Evolutionary conservation across 352 stramenopile species (phyloP).

Genomic region (Thalassiosira livingstoniorum): DNA sequence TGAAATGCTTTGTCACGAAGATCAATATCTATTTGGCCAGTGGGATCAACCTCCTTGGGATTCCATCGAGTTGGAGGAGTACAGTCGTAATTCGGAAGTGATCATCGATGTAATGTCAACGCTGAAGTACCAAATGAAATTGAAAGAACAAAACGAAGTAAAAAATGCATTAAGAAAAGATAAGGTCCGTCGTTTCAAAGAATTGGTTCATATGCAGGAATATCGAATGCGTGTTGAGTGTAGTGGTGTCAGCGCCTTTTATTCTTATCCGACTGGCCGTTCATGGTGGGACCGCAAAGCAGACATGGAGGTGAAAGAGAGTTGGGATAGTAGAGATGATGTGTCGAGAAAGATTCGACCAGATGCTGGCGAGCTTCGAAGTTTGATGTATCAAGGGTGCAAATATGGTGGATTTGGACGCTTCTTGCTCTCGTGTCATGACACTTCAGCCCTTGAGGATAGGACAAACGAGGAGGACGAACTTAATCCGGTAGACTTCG

Average conservation of each 20-base stretch:
- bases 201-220: neutral
- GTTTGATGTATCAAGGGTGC: constrained; percentile 5
- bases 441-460: neutral
- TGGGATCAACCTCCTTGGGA: neutral
- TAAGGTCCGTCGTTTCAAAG: neutral
- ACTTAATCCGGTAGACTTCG: neutral
- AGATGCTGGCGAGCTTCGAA: neutral
- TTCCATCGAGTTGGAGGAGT: neutral
- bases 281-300: neutral
- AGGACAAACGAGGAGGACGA: neutral
- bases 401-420: neutral
- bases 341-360: constrained; percentile 6
- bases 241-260: neutral
- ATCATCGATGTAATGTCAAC: neutral
- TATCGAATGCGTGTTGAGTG: neutral
- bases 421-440: neutral
- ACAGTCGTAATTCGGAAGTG: neutral
- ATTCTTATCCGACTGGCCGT: neutral
- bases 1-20: neutral
- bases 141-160: neutral
- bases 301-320: constrained; percentile 10
- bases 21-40: neutral
- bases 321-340: neutral
- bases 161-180: neutral
- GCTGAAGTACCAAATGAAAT: neutral